Base-by-base conservation (phyloP, 371 early-diverging fungal genomes). In the Syncephalastrum sp. region DNA sequence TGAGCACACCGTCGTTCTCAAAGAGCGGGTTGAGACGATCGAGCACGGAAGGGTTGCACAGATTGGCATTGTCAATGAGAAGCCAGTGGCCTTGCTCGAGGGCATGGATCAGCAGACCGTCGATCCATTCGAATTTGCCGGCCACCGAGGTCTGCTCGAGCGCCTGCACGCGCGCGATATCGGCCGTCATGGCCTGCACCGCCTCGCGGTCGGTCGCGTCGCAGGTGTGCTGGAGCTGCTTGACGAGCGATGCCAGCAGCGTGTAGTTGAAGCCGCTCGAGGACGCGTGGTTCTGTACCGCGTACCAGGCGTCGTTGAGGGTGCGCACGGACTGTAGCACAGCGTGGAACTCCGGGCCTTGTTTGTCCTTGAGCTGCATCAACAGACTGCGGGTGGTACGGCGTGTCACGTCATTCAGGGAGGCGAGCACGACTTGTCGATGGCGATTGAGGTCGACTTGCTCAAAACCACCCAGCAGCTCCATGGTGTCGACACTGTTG, bases 11-110 rank as follows among this genome's bases (percentile, higher is more conserved):
- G 59, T 91, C 82, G 38, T 93, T 89, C 75, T 98, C 99, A 50
- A 98, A 82, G 17, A 98, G 67, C 5, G 94, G 86, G 68, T 98
- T 98, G 48, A 98, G 79, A 16, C 99, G 90, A 78, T 98, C 98
- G 45, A 98, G 80, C 12, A 98, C 95, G 12, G 96, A 91, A 1
- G 99, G 89, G 57, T 92, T 92, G 69, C 98, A 97, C 56, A 95
- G 70, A 68, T 99, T 99, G 58, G 98, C 95, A 68, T 99, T 98
- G 75, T 99, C 99, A 44, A 99, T 86, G 53, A 99, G 75, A 27
- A 99, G 77, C 99, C 99, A 99, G 63, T 94, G 77, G 5, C 99
- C 99, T 33, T 93, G 84, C 65, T 92, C 85, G 29, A 99, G 74
- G 0, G 99, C 99, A 49, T 89, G 82, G 42, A 99, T 88, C 16